Conservation (phyloP, 1,284 basidiomycete species). For the Puccinia horiana region DNA sequence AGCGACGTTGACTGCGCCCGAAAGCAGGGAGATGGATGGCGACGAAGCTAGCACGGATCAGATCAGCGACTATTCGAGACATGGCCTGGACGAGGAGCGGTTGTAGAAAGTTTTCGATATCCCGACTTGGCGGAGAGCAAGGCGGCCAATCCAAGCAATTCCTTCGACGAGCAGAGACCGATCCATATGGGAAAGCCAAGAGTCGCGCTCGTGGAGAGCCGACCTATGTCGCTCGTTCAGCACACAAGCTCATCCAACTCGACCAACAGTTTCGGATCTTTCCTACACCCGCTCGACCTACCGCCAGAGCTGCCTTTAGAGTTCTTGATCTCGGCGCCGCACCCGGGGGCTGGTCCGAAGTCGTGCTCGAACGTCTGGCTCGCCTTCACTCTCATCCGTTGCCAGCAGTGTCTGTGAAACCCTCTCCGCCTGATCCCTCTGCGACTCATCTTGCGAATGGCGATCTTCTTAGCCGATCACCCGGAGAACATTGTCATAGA, state of each 20-base stretch:
- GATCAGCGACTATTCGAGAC: background rate
- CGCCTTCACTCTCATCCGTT: background rate
- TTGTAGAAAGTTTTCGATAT: background rate
- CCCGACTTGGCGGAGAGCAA: background rate
- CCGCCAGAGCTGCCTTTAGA: background rate
- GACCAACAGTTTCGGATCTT: slow-evolving; percentile 22
- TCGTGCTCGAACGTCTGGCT: background rate
- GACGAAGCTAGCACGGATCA: background rate
- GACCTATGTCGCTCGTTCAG: slow-evolving; percentile 29
- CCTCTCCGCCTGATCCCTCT: background rate
- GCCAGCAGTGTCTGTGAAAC: background rate
- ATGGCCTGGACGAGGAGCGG: background rate
- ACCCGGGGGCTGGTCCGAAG: slow-evolving; percentile 41
- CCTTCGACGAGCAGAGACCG: slow-evolving; percentile 30
- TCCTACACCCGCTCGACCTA: background rate
- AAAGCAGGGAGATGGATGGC: background rate
- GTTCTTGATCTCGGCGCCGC: slow-evolving; percentile 41
- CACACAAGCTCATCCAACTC: slow-evolving; percentile 34
- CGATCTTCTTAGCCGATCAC: background rate
- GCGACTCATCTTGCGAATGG: background rate
- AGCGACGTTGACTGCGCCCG: too few relatives aligned
- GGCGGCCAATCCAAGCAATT: slow-evolving; percentile 29
- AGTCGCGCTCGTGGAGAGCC: slow-evolving; percentile 3
- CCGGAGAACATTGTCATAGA: background rate
- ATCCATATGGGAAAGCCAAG: slow-evolving; percentile 39